These are phyloP conservation scores for Aspergillus texensis DNA, from an alignment of 2,329 filamentous ascomycete genomes.

Conservation along the genomic window DNA sequence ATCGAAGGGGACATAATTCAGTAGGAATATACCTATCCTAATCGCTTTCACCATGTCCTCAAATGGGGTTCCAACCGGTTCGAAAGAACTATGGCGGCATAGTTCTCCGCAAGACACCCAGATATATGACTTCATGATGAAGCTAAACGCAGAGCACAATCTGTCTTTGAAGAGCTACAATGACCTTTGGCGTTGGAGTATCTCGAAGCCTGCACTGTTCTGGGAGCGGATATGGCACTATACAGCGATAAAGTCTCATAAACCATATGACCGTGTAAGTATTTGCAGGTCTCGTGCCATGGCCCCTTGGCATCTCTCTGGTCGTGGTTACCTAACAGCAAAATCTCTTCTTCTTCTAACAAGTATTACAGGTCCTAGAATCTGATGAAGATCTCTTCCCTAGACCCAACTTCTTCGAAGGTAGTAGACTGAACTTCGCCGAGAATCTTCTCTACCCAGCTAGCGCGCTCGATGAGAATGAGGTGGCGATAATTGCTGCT, in stretches of 20 bases:
- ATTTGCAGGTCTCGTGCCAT: neutral
- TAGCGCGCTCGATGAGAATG: slow-evolving; percentile 58
- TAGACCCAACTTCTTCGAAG: slow-evolving; percentile 80
- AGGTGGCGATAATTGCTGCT: slow-evolving; percentile 74
- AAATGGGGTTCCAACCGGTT: slow-evolving; percentile 12
- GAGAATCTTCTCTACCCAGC: slow-evolving; percentile 88
- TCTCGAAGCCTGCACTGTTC: slow-evolving; percentile 72
- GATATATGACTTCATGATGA: slow-evolving; percentile 72
- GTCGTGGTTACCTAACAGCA: neutral
- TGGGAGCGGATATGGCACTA: slow-evolving; percentile 88
- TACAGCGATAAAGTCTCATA: slow-evolving; percentile 72
- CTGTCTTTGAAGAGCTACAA: slow-evolving; percentile 68
- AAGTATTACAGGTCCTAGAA: slow-evolving; percentile 64
- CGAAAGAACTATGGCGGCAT: slow-evolving; percentile 70
- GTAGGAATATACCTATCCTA: neutral
- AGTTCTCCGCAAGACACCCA: slow-evolving; percentile 66
- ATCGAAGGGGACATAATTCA: neutral
- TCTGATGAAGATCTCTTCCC: slow-evolving; percentile 75
- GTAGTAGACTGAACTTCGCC: slow-evolving; percentile 83
- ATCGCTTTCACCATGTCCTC: slow-evolving; percentile 3
- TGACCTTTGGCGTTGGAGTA: slow-evolving; percentile 83
- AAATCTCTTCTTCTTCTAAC: slow-evolving; percentile 12
- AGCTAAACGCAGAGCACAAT: slow-evolving; percentile 68
- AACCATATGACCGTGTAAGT: slow-evolving; percentile 51
- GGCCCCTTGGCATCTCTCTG: neutral